These are phyloP conservation scores for Pseudoneurospora amorphoporcata DNA, from an alignment of 495 filamentous ascomycete species.

Conservation along the genomic window DNA sequence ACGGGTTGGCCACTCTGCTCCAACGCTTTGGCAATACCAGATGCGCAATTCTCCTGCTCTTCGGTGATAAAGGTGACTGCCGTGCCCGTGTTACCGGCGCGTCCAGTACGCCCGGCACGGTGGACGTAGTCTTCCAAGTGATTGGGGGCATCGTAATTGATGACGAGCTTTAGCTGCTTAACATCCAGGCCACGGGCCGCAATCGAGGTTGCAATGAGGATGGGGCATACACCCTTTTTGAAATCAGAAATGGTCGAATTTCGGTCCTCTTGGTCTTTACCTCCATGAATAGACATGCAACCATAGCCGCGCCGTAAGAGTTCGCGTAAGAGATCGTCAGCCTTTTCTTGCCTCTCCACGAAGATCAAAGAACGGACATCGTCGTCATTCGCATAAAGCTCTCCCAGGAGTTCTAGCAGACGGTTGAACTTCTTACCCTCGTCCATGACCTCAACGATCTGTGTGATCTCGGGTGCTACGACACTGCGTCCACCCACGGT, in stretches of 20 bases:
- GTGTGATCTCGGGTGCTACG: conserved; percentile 89
- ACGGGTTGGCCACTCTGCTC: conserved; percentile 78
- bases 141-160: conserved; percentile 95
- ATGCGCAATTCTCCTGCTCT: conserved; percentile 81
- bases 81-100: conserved; percentile 89
- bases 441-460: conserved; percentile 80
- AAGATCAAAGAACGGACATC: conserved; percentile 87
- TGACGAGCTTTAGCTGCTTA: conserved; percentile 89
- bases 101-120: conserved; percentile 84
- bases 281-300: conserved; percentile 92
- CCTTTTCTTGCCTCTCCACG: conserved; percentile 89
- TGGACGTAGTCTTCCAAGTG: conserved; percentile 98
- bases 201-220: conserved; percentile 91
- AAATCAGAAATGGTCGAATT: conserved; percentile 93
- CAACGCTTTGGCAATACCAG: conserved; percentile 88
- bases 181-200: conserved; percentile 94
- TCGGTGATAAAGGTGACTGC: conserved; percentile 91
- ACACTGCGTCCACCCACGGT: conserved; percentile 84
- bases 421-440: conserved; percentile 79
- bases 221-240: conserved; percentile 79
- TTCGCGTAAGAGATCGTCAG: conserved; percentile 73
- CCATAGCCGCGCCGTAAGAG: conserved; percentile 84
- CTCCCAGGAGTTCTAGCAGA: conserved; percentile 74
- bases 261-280: conserved; percentile 90
- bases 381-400: conserved; percentile 78